Conservation (phyloP, 2,329 filamentous ascomycete species). For the Xylariales sp. region DNA sequence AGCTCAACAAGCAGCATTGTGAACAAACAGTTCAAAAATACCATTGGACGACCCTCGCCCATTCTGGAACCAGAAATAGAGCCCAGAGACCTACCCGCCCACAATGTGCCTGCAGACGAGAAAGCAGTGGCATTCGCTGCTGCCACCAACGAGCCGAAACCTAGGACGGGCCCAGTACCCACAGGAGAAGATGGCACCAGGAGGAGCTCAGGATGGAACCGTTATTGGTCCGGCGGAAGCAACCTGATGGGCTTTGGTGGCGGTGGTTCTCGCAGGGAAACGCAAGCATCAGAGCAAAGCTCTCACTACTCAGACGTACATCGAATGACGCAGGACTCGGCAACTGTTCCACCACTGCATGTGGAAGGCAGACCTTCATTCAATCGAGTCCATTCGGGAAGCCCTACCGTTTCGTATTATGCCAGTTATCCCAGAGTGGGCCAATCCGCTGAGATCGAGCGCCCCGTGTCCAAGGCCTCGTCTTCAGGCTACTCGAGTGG, state of each 20-base stretch:
- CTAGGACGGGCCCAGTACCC: constrained; percentile 29
- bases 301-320: constrained; percentile 50
- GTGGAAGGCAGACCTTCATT: constrained; percentile 60
- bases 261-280: constrained; percentile 39
- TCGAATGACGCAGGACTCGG: constrained; percentile 61
- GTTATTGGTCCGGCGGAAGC: constrained; percentile 72
- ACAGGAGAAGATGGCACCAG: constrained; percentile 40
- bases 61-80: constrained; percentile 26
- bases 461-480: constrained; percentile 46
- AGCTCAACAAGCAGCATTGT: constrained; percentile 51
- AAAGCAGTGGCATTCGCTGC: constrained; percentile 18
- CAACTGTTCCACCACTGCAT: constrained; percentile 63
- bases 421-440: constrained; percentile 49
- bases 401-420: constrained; percentile 63
- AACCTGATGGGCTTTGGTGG: constrained; percentile 59
- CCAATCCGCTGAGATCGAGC: constrained; percentile 58
- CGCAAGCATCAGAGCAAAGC: constrained; percentile 50
- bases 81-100: neutral
- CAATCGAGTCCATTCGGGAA: constrained; percentile 63
- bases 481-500: constrained; percentile 59
- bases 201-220: constrained; percentile 70
- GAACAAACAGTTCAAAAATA: constrained; percentile 59
- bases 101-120: constrained; percentile 11
- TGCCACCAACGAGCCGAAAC: constrained; percentile 20
- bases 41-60: constrained; percentile 52